Evolutionary conservation across 768 basidiomycete species (phyloP).

Genomic region (Naganishia antarctica): DNA sequence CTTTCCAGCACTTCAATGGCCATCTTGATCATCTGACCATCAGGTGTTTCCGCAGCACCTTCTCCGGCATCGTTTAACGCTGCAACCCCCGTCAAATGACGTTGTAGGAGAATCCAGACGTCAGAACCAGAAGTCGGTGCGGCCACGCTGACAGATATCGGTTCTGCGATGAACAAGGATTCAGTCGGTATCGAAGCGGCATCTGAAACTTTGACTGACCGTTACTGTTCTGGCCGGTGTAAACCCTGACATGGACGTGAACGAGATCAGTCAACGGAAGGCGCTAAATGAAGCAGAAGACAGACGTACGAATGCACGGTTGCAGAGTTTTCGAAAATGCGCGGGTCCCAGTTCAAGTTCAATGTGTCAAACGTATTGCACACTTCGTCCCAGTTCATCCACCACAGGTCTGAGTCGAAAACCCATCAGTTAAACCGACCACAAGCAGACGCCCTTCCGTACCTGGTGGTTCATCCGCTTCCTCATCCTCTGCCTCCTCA

Average conservation of each 20-base stretch:
- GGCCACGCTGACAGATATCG: conserved; percentile 38
- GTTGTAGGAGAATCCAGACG: conserved; percentile 74
- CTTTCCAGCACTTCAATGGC: neutral
- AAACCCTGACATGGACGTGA: neutral
- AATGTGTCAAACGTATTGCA: conserved; percentile 70
- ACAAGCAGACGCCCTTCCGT: neutral
- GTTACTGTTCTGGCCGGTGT: neutral
- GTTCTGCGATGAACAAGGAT: neutral
- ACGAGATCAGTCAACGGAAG: neutral
- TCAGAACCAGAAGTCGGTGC: conserved; percentile 49
- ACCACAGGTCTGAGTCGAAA: neutral
- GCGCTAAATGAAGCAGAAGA: neutral
- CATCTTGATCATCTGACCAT: neutral
- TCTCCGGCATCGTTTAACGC: neutral
- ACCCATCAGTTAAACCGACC: neutral
- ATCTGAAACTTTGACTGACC: neutral
- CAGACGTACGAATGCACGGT: conserved; percentile 65
- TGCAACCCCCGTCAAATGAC: conserved; percentile 57
- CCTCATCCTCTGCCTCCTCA: conserved; percentile 11
- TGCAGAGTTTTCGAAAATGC: conserved; percentile 54
- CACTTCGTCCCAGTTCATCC: conserved; percentile 71
- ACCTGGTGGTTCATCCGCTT: conserved; percentile 4
- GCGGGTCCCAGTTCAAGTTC: conserved; percentile 83
- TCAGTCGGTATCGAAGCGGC: neutral
- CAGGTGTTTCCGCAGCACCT: neutral